Percentiles rank a stretch among this genome's conserved stretches.
phyloP scores from a whole-genome alignment of 495 filamentous ascomycete genomes.

The Penicillium canariense region DNA sequence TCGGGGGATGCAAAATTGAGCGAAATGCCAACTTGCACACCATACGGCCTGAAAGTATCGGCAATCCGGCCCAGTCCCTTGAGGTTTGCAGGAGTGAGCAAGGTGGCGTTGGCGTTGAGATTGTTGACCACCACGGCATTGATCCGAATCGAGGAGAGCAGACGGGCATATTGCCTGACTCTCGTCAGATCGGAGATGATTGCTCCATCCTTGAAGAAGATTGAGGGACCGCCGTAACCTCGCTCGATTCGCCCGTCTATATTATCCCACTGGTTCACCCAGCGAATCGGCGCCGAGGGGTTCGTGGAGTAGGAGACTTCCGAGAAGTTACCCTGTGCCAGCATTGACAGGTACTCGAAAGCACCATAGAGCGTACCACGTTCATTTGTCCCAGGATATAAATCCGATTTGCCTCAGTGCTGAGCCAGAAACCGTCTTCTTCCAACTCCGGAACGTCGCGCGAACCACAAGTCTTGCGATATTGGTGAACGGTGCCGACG shows the following conservation, averaged over 20 bases:
- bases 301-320: slow-evolving; percentile 52
- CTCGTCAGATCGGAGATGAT: slow-evolving; percentile 58
- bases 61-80: slow-evolving; percentile 61
- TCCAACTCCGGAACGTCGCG: slow-evolving; percentile 43
- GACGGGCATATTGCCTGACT: slow-evolving; percentile 60
- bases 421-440: slow-evolving; percentile 65
- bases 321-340: slow-evolving; percentile 61
- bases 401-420: slow-evolving; percentile 40
- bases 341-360: slow-evolving; percentile 63
- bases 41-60: slow-evolving; percentile 64
- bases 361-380: slow-evolving; percentile 68
- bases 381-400: slow-evolving; percentile 65
- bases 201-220: slow-evolving; percentile 60
- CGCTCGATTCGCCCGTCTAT: slow-evolving; percentile 67
- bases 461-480: slow-evolving; percentile 37
- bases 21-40: slow-evolving; percentile 63
- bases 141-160: slow-evolving; percentile 64
- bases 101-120: slow-evolving; percentile 63
- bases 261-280: slow-evolving; percentile 76
- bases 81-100: slow-evolving; percentile 56
- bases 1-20: slow-evolving; percentile 67
- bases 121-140: slow-evolving; percentile 71
- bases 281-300: slow-evolving; percentile 61
- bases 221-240: slow-evolving; percentile 66
- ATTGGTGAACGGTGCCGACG: slow-evolving; percentile 57